Base-by-base conservation (phyloP, 164 flowering plant genomes). In the Nymphaea thermarum region DNA sequence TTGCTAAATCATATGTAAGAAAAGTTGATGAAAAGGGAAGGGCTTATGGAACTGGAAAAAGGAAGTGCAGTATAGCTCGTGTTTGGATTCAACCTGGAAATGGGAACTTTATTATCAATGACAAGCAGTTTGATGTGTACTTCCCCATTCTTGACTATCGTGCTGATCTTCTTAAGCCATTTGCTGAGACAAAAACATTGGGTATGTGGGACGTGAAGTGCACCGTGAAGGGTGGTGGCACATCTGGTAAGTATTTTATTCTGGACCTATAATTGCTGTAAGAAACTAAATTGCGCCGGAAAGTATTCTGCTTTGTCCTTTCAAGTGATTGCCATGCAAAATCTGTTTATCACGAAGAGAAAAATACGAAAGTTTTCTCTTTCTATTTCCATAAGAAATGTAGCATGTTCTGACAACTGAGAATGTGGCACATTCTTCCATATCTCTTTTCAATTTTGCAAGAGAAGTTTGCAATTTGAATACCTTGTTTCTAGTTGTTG, bases 151-250 rank as follows among this genome's bases (percentile, higher is more conserved):
- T 94, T 69, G 99, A 91, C 76, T 89, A 90, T 43, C 92, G 98
- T 68, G 96, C 98, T 62, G 83, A 85, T 70, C 91, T 94, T 70
- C 93, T 94, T 61, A 85, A 86, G 18, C 98, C 99, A 68, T 90
- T 91, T 72, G 25, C 87, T 55, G 98, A 94, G 78, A 94, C 98
- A 17, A 86, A 90, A 69, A 90, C 99, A 43, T 77, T 92, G 73
- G 99, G 99, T 60, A 87, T 82, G 69, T 91, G 96, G 96, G 91
- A 94, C 76, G 86, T 90, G 60, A 71, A 64, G 2, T 91, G 98
- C 75, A 90, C 98, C 66, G 99, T 92, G 43, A 84, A 94, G 80
- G 99, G 99, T 66, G 99, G 99, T 73, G 98, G 96, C 25, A 68
- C 76, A 60, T 71, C 96, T 74, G 96, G 96, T 90, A 53, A 79